These are phyloP conservation scores for Colletotrichum gigasporum DNA, from an alignment of 2,329 filamentous ascomycete species.

Conservation along the genomic window DNA sequence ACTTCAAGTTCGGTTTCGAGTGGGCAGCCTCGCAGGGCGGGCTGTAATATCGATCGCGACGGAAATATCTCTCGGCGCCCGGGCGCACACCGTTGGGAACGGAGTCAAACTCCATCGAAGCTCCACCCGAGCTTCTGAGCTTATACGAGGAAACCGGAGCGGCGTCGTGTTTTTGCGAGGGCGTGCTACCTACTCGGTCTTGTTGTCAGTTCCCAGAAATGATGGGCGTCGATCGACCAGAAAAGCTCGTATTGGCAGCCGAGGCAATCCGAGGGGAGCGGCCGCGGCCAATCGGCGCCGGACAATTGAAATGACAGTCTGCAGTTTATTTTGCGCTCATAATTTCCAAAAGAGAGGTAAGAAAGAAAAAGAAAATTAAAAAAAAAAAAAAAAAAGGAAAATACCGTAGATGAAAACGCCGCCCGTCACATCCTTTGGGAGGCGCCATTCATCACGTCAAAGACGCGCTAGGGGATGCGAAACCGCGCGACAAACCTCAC, in stretches of 20 bases:
- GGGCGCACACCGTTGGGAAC: slow-evolving; percentile 4
- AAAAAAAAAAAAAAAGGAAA: too few relatives aligned
- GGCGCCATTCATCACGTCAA: background rate
- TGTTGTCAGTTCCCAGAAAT: slow-evolving; percentile 9
- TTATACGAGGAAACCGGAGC: slow-evolving; percentile 16
- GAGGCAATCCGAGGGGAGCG: background rate
- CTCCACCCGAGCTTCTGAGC: slow-evolving; percentile 11
- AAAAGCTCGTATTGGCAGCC: slow-evolving; percentile 4
- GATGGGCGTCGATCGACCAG: slow-evolving; percentile 1
- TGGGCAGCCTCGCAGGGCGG: too few relatives aligned
- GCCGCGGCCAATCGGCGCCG: background rate
- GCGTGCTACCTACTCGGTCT: background rate
- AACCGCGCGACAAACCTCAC: slow-evolving; percentile 1
- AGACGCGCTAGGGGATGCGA: background rate
- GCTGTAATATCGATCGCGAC: background rate
- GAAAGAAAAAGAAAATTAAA: background rate
- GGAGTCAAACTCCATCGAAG: too few relatives aligned
- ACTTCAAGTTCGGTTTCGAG: too few relatives aligned
- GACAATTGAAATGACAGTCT: background rate
- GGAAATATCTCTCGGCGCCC: slow-evolving; percentile 5
- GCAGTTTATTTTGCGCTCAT: background rate
- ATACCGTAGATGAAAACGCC: background rate
- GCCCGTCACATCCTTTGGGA: background rate
- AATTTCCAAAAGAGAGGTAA: background rate
- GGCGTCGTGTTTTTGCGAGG: too few relatives aligned